Evolutionary conservation across 2,329 filamentous ascomycete genomes (phyloP), one percentile per base, ranked within the genome.

Genomic region (Venturia effusa): DNA sequence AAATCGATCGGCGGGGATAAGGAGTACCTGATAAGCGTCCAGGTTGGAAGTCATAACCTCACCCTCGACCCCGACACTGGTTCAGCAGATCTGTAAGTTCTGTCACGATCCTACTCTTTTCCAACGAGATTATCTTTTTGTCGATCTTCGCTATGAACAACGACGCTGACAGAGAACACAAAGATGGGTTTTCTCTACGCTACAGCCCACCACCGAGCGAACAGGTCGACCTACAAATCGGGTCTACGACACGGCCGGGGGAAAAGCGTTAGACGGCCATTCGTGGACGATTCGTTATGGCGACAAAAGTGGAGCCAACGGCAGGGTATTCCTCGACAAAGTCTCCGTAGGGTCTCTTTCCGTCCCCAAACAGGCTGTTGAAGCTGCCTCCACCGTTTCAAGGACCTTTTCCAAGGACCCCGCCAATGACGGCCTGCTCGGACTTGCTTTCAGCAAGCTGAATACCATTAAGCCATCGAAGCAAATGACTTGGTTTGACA

Each of bases 121-220:
- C 10, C n/a, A 8, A 22, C 4, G n/a, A 11, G 11, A 8, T 7
- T 10, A 24, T 48, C n/a, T n/a, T 24, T 22, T 2, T 4, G 15
- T 5, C 37, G 37, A 39, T 15, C 15, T 4, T 39, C 10, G 10
- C 37, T 7, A 48, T 8, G 5, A 1, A 24, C 7, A 34, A 48
- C 10, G 37, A 10, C 32, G 27, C 37, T 61, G 7, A 61, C n/a
- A 19, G 30, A 10, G 15, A 13, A 13, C 5, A 34, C 69, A 64
- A 64, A 85, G 83, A 60, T 94, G 82, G 83, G 88, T 84, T 48
- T 88, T 87, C 74, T 88, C 86, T 0, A 79, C 78, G 22, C 77
- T 85, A 32, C 43, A 39, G 11, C 51, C 61, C 6, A 22, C 45
- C 30, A 32, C 17, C 27, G 41, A 57, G 17, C 45, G 51, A 24